Base-by-base conservation (phyloP, 371 early-diverging fungal genomes). In the Apophysomyces ossiformis region DNA sequence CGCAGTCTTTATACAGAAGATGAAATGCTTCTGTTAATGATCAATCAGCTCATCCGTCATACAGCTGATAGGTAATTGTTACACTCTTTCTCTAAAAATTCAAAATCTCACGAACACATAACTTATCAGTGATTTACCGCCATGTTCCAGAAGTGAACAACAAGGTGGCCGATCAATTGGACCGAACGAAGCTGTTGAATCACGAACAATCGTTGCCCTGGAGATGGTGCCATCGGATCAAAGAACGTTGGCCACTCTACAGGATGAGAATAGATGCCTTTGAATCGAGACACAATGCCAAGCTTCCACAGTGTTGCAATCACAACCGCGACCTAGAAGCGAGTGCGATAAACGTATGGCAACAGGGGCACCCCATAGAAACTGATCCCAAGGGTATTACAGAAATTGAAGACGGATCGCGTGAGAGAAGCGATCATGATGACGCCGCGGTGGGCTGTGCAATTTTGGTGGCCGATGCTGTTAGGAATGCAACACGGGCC, bases 181-280 rank as follows among this genome's bases (percentile, higher is more conserved):
- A 69, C 46, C 36, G 75, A 21, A n/a, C 9, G 1, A 60, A 62
- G 6, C 13, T 16, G 13, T 64, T 57, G 1, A 6, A 70, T 4
- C 62, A 74, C 62, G 65, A 68, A 57, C 32, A 32, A 18, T 9
- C 36, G 15, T n/a, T 72, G 0, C 69, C 67, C 26, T 32, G 5
- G 15, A 8, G 8, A 9, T 11, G 35, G n/a, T 70, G 68, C 56
- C 8, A 66, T 32, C n/a, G 1, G 35, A 67, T 69, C 12, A 13
- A 37, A 26, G 43, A 12, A 43, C 60, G 36, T 56, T 41, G 37
- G 61, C 32, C 7, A 43, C 47, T 18, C 66, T 61, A 57, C 37
- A 38, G 4, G 18, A 5, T 64, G 47, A 65, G 0, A 45, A 62
- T 81, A 9, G 77, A 78, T 57, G 69, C 68, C 16, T 78, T 81